Base-by-base conservation (phyloP, 306 rosid species). In the Acacia melanoxylon region DNA sequence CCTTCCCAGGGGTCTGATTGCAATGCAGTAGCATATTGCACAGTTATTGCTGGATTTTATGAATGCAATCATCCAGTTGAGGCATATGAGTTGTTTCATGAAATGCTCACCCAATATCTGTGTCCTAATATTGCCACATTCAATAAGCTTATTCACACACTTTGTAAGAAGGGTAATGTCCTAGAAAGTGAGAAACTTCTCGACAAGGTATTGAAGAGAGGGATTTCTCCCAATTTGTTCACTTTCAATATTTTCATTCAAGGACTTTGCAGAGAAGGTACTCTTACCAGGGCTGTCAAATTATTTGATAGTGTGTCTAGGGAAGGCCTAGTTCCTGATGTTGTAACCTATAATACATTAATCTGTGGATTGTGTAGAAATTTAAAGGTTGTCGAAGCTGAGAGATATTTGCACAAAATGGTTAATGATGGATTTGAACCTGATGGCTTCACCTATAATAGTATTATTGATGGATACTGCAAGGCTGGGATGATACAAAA, bases 1-100 rank as follows among this genome's bases (percentile, higher is more conserved):
- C 85, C 91, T 70, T 80, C 72, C 4, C 84, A 87, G 41, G 97
- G 97, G 52, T 91, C 91, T 71, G 86, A 87, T 82, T 84, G 86
- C 67, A 94, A 94, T 76, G 92, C 97, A 2, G 94, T 93, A 10
- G 89, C 92, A 45, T 94, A 89, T 89, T 94, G 98, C 83, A 85
- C 91, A 13, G 98, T 91, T 51, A 83, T 93, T 65, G 80, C 91
- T 58, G 98, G 97, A 41, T 88, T 91, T 75, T 95, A 90, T 87
- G 90, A 89, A 40, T 84, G 75, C 59, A 88, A 84, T 41, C 33
- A 73, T 67, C 74, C 25, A 13, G 83, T 15, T 42, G 84, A 85
- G 52, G 98, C 97, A 27, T 85, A 85, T 76, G 85, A 58, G 40
- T 61, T 95, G 94, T 95, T 95, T 75, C 85, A 87, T 72, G 89